A percentile compares a stretch with the other conserved stretches of the same genome.
Conservation (phyloP, 1,284 basidiomycete species). For the Microbotryum silenes-acaulis region DNA sequence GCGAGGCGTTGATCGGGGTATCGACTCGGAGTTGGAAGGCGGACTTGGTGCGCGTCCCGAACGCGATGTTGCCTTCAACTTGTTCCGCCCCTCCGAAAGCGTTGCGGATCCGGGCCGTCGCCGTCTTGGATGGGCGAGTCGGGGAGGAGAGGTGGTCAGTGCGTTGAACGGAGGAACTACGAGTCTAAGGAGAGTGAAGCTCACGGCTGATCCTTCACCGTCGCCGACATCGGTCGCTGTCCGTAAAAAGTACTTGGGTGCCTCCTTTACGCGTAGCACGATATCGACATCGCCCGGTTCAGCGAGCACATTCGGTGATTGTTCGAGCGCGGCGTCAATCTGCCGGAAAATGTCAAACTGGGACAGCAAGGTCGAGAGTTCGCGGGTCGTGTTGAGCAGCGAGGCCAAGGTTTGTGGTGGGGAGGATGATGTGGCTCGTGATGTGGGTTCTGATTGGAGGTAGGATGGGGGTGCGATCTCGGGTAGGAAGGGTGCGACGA, state of each 20-base stretch:
- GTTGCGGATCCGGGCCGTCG: constrained; percentile 73
- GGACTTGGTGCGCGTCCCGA: constrained; percentile 80
- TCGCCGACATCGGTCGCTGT: constrained; percentile 90
- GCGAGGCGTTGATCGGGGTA: constrained; percentile 42
- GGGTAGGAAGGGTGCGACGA: constrained; percentile 61
- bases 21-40: constrained; percentile 52
- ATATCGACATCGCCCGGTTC: constrained; percentile 71
- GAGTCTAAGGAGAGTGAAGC: constrained; percentile 38
- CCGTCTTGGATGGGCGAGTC: constrained; percentile 48
- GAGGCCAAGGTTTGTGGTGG: constrained; percentile 51
- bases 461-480: constrained; percentile 19
- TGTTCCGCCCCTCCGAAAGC: constrained; percentile 86
- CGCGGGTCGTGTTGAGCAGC: constrained; percentile 59
- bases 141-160: background rate
- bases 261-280: constrained; percentile 68
- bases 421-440: constrained; percentile 27
- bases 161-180: background rate
- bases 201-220: constrained; percentile 78
- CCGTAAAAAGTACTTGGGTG: constrained; percentile 69
- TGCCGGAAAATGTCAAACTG: constrained; percentile 66
- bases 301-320: constrained; percentile 53
- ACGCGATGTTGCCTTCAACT: constrained; percentile 70
- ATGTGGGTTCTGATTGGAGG: constrained; percentile 28
- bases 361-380: constrained; percentile 56
- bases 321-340: constrained; percentile 65